Percentiles rank a stretch among this genome's conserved stretches.
Conservation (phyloP, 805 yeast species). For the Lipomyces yamanashiensis region DNA sequence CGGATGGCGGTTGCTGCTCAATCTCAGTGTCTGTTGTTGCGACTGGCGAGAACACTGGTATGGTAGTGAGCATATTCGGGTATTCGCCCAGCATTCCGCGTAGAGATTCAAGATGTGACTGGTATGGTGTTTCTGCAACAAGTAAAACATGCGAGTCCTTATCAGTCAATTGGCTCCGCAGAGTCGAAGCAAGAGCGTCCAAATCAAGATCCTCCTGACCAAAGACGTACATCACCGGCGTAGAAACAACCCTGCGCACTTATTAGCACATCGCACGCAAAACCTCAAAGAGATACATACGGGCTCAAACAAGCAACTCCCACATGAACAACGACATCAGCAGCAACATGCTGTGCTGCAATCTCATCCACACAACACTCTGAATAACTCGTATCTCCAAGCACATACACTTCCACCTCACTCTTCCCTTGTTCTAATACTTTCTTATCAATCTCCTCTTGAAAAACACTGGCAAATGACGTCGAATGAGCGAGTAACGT, state of each 20-base stretch:
- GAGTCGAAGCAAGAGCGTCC: constrained; percentile 46
- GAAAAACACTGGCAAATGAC: constrained; percentile 56
- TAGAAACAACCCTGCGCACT: constrained; percentile 52
- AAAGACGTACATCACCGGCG: constrained; percentile 80
- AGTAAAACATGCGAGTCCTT: constrained; percentile 49
- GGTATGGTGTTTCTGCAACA: constrained; percentile 38
- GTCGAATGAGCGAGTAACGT: constrained; percentile 76
- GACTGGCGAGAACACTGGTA: constrained; percentile 18
- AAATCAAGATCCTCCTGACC: constrained; percentile 67
- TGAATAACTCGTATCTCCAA: constrained; percentile 95
- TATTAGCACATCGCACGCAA: not conserved
- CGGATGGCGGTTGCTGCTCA: constrained; percentile 14
- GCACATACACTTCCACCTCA: constrained; percentile 61
- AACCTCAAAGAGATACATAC: not conserved
- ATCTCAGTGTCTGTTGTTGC: not conserved
- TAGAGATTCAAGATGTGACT: constrained; percentile 24
- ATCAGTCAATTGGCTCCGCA: constrained; percentile 52
- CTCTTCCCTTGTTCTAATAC: not conserved
- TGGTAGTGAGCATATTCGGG: constrained; percentile 28
- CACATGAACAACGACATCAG: constrained; percentile 86
- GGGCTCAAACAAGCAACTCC: constrained; percentile 94
- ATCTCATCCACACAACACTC: constrained; percentile 96
- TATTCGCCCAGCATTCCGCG: constrained; percentile 14
- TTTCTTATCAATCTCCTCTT: constrained; percentile 32
- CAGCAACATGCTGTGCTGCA: constrained; percentile 89